Evolutionary conservation across 768 basidiomycete genomes (phyloP).

Genomic region (Clavaria fumosa): DNA sequence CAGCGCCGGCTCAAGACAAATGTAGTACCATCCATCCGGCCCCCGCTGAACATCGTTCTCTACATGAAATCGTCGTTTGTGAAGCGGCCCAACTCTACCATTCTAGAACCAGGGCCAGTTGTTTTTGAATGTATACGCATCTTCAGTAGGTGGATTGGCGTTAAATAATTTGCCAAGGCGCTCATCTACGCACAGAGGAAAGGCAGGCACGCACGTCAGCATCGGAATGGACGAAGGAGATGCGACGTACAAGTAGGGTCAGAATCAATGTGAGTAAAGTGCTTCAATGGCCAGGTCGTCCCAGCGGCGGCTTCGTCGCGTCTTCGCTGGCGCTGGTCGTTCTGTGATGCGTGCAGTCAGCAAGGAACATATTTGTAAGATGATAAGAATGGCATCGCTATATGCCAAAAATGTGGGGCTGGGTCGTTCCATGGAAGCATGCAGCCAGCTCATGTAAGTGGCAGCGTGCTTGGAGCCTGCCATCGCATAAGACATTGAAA

Average conservation of each 20-base stretch:
- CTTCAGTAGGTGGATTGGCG: constrained; percentile 55
- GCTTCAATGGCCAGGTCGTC: constrained; percentile 57
- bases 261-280: constrained; percentile 54
- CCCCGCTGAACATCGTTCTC: too few species aligned
- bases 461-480: not conserved
- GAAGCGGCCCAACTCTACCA: too few species aligned
- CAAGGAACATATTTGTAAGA: too few species aligned
- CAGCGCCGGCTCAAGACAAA: too few species aligned
- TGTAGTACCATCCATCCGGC: too few species aligned
- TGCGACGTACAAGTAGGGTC: constrained; percentile 55
- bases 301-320: constrained; percentile 68
- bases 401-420: too few species aligned
- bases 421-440: too few species aligned
- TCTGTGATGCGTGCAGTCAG: too few species aligned
- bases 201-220: too few species aligned
- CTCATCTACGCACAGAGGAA: constrained; percentile 58
- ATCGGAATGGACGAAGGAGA: not conserved
- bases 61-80: too few species aligned
- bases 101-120: constrained; percentile 35
- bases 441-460: too few species aligned
- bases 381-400: too few species aligned
- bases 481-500: not conserved
- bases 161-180: constrained; percentile 47
- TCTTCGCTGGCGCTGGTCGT: constrained; percentile 80
- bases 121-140: constrained; percentile 53